Conservation (phyloP, 2,329 filamentous ascomycete genomes). For the Tolypocladium album region DNA sequence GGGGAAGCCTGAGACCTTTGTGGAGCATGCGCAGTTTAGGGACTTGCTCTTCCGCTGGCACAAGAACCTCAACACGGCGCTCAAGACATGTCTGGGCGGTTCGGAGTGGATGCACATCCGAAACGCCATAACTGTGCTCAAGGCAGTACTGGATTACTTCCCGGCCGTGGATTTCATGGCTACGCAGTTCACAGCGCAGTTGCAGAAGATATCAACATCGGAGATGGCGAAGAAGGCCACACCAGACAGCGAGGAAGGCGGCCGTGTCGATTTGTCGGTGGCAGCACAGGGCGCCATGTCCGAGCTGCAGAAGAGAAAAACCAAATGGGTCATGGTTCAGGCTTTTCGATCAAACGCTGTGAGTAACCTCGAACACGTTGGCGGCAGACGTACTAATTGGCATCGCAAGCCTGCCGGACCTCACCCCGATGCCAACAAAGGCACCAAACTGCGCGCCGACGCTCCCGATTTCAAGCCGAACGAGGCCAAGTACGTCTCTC, state of each 20-base stretch:
- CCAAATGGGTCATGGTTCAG: conserved; percentile 64
- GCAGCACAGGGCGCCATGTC: conserved; percentile 62
- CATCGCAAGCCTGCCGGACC: conserved; percentile 15
- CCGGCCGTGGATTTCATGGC: conserved; percentile 88
- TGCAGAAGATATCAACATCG: conserved; percentile 55
- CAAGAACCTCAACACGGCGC: conserved; percentile 63
- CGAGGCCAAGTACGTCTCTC: conserved; percentile 22
- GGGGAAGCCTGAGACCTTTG: conserved; percentile 57
- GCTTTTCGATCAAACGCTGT: conserved; percentile 59
- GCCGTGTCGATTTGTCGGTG: conserved; percentile 64
- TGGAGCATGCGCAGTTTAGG: conserved; percentile 81
- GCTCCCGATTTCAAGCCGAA: conserved; percentile 56
- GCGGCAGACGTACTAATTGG: not conserved
- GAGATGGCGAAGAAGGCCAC: conserved; percentile 40
- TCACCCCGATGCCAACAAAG: conserved; percentile 18
- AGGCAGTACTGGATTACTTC: conserved; percentile 70
- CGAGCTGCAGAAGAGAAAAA: conserved; percentile 55
- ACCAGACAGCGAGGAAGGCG: conserved; percentile 39
- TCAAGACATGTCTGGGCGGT: conserved; percentile 72
- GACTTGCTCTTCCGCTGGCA: conserved; percentile 87
- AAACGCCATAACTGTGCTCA: conserved; percentile 86
- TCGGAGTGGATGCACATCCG: conserved; percentile 96
- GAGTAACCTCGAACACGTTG: conserved; percentile 12
- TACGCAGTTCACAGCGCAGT: conserved; percentile 48
- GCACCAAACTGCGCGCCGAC: conserved; percentile 40